Percentiles rank a stretch among this genome's conserved stretches.
Evolutionary conservation across 345 rosid genomes (phyloP).

Genomic region (Arabidopsis arenosa): DNA sequence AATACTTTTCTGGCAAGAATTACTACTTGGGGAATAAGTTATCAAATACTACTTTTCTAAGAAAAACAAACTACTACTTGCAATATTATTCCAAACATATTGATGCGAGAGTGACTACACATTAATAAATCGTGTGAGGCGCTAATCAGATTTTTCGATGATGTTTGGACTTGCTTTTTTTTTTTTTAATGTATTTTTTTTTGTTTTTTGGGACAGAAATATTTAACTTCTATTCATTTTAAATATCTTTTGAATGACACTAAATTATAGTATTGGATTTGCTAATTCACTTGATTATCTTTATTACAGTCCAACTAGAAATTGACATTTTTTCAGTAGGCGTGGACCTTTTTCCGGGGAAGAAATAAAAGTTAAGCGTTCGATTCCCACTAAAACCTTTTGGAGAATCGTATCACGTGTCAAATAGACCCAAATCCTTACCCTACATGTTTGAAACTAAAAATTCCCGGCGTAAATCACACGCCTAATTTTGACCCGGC

Average conservation of each 20-base stretch:
- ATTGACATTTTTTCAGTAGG: background rate
- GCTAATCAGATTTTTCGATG: background rate
- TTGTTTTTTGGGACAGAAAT: background rate
- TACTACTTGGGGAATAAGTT: conserved; percentile 15
- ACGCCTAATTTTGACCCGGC: conserved; percentile 8
- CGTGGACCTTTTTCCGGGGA: background rate
- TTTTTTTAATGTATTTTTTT: background rate
- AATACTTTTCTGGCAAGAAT: background rate
- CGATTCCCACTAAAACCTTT: conserved; percentile 13
- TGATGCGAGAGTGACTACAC: background rate
- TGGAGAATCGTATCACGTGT: background rate
- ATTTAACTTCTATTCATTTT: background rate
- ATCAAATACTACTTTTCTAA: background rate
- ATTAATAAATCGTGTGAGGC: conserved; percentile 1
- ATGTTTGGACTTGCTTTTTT: background rate
- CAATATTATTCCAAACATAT: background rate
- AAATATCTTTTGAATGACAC: background rate
- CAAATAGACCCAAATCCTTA: background rate
- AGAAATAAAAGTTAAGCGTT: background rate
- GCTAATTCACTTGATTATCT: background rate
- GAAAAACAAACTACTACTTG: conserved; percentile 10
- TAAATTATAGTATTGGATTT: background rate
- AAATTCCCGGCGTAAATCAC: background rate
- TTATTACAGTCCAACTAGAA: background rate
- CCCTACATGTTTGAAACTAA: conserved; percentile 9